These are phyloP conservation scores for Alnus glutinosa DNA, from an alignment of 306 rosid genomes.

Conservation along the genomic window DNA sequence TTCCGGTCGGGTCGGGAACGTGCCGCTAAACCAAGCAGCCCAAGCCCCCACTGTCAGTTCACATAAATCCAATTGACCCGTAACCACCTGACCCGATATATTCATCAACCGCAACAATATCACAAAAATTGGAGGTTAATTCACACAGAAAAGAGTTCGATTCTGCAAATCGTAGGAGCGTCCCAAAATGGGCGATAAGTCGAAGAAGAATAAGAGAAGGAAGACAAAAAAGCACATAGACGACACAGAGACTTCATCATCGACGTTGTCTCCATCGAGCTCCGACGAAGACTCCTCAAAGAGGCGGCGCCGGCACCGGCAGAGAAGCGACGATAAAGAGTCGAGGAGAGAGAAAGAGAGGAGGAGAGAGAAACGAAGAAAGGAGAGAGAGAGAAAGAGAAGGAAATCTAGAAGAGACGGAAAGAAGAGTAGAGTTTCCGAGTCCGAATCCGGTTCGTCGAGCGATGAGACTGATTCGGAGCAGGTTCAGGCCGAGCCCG, in stretches of 20 bases:
- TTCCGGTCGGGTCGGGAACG: no score
- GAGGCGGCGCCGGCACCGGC: conserved; percentile 52
- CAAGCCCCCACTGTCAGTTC: no score
- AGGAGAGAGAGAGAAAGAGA: conserved; percentile 39
- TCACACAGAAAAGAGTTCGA: not conserved
- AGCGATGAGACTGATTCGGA: conserved; percentile 33
- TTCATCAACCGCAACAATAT: no score
- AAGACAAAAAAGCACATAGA: conserved; percentile 47
- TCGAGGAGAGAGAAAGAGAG: conserved; percentile 51
- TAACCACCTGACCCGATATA: not conserved
- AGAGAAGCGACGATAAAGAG: conserved; percentile 39
- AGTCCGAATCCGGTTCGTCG: conserved; percentile 40
- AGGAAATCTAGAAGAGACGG: conserved; percentile 38
- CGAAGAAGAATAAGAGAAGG: not conserved
- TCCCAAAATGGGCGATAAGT: conserved; percentile 46
- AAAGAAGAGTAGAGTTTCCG: conserved; percentile 41
- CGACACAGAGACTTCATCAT: conserved; percentile 42
- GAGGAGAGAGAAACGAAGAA: conserved; percentile 30
- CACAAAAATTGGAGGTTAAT: no score
- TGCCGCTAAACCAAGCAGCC: no score
- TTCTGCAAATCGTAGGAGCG: not conserved
- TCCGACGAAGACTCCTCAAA: conserved; percentile 51
- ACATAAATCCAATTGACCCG: no score
- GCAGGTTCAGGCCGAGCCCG: conserved; percentile 45
- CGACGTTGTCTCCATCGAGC: conserved; percentile 38